Percentiles rank a stretch among this genome's conserved stretches.
phyloP scores from a whole-genome alignment of 805 yeast genomes.

The Yamadazyma nakazawae region DNA sequence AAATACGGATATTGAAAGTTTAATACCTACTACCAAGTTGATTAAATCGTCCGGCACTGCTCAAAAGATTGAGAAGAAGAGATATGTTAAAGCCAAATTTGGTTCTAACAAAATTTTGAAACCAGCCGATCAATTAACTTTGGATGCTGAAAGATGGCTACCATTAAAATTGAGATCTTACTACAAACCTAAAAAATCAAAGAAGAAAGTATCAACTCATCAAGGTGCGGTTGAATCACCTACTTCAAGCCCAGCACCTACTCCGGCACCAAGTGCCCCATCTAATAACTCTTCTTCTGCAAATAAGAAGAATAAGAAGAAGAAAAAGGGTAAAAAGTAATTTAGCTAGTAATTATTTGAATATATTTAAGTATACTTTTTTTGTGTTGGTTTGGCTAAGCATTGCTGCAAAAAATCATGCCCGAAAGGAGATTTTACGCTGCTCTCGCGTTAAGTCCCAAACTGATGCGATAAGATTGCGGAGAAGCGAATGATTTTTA shows the following conservation, averaged over 20 bases:
- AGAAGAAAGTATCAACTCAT: constrained; percentile 29
- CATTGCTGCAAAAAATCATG: too few species aligned
- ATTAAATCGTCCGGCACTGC: not conserved
- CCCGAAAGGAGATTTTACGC: too few species aligned
- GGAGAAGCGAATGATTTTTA: constrained; percentile 8
- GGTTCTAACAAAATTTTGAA: constrained; percentile 25
- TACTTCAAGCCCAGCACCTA: constrained; percentile 4
- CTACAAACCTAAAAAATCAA: constrained; percentile 75
- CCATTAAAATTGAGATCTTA: constrained; percentile 82
- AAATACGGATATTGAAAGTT: constrained; percentile 25
- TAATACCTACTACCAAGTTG: constrained; percentile 16
- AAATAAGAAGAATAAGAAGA: constrained; percentile 18
- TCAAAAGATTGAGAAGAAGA: constrained; percentile 24
- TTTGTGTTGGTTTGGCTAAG: too few species aligned
- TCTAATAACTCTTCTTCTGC: constrained; percentile 4
- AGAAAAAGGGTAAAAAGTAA: constrained; percentile 26
- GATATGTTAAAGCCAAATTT: constrained; percentile 25
- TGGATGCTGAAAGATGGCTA: constrained; percentile 80
- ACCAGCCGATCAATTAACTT: constrained; percentile 21
- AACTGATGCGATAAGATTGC: not conserved
- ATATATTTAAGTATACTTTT: not conserved
- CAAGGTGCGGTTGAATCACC: constrained; percentile 25
- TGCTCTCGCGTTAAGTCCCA: too few species aligned
- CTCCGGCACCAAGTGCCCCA: constrained; percentile 12
- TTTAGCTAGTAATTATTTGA: not conserved